Percentiles rank a stretch among this genome's conserved stretches.
Evolutionary conservation across 2,329 filamentous ascomycete species (phyloP).

Genomic region (Penicillium rolfsii): DNA sequence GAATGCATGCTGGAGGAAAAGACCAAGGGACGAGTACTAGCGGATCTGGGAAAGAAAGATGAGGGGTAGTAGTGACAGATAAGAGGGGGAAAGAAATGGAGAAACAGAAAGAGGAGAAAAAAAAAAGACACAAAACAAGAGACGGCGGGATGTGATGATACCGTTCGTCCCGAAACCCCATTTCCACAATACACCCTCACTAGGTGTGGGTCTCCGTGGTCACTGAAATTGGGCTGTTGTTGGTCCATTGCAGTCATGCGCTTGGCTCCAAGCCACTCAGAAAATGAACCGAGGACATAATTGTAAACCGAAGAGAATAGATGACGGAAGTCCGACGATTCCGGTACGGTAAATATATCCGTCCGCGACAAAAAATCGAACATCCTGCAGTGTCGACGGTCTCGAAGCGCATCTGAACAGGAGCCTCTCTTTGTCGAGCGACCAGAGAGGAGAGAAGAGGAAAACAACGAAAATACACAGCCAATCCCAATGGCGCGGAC

Average conservation of each 20-base stretch:
- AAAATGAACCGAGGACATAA: background rate
- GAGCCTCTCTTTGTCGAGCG: slow-evolving; percentile 14
- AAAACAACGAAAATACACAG: slow-evolving; percentile 23
- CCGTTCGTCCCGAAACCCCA: slow-evolving; percentile 14
- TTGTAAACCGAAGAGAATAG: background rate
- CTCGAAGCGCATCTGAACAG: slow-evolving; percentile 9
- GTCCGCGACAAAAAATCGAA: slow-evolving; percentile 3
- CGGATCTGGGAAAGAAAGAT: slow-evolving; percentile 16
- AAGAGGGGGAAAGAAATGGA: slow-evolving; percentile 2
- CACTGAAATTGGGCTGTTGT: slow-evolving; percentile 13
- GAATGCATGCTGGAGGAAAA: slow-evolving; percentile 28
- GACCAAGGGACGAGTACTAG: slow-evolving; percentile 21
- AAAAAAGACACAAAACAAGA: slow-evolving; percentile 4
- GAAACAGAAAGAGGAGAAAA: slow-evolving; percentile 13
- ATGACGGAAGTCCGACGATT: background rate
- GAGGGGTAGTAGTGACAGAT: slow-evolving; percentile 18
- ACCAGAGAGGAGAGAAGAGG: slow-evolving; percentile 9
- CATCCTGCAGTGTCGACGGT: slow-evolving; percentile 5
- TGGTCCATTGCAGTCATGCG: slow-evolving; percentile 3
- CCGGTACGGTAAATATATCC: slow-evolving; percentile 16
- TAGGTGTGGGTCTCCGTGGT: slow-evolving; percentile 8
- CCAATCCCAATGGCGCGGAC: slow-evolving; percentile 38
- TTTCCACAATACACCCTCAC: slow-evolving; percentile 3
- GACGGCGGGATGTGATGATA: slow-evolving; percentile 7
- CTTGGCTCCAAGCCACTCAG: background rate